Evolutionary conservation across 2,329 filamentous ascomycete species (phyloP).

Genomic region (Aspergillus novofumigatus): DNA sequence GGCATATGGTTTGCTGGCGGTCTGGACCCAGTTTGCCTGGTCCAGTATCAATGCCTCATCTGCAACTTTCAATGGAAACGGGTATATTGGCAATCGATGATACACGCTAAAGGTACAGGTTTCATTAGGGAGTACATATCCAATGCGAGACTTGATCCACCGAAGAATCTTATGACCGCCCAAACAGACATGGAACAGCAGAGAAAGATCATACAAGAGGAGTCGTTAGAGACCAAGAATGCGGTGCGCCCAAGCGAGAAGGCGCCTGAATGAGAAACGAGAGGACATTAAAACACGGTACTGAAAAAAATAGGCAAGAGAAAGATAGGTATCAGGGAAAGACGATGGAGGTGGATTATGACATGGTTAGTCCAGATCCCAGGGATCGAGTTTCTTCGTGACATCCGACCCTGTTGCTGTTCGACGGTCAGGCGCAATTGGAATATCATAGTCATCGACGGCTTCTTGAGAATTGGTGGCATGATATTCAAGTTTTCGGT

Average conservation of each 20-base stretch:
- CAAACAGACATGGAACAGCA: background rate
- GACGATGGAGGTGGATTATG: slow-evolving; percentile 9
- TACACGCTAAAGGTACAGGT: slow-evolving; percentile 13
- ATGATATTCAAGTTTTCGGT: slow-evolving; percentile 14
- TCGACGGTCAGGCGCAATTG: slow-evolving; percentile 27
- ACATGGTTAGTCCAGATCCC: slow-evolving; percentile 25
- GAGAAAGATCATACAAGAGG: background rate
- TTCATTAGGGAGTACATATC: slow-evolving; percentile 13
- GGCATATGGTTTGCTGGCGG: background rate
- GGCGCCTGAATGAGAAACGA: background rate
- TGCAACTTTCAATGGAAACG: background rate
- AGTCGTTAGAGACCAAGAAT: background rate
- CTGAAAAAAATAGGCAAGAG: background rate
- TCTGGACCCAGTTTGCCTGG: background rate
- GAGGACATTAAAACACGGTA: background rate
- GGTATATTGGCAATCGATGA: slow-evolving; percentile 6
- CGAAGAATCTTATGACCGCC: slow-evolving; percentile 8
- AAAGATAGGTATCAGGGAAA: background rate
- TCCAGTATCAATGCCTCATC: background rate
- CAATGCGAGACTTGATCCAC: slow-evolving; percentile 5
- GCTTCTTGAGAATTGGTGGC: slow-evolving; percentile 17
- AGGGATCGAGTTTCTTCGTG: slow-evolving; percentile 21
- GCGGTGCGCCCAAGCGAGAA: background rate
- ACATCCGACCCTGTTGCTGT: slow-evolving; percentile 17
- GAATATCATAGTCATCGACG: slow-evolving; percentile 39